phyloP scores from a whole-genome alignment of 202 grass and related monocot genomes.

The Setaria viridis region DNA sequence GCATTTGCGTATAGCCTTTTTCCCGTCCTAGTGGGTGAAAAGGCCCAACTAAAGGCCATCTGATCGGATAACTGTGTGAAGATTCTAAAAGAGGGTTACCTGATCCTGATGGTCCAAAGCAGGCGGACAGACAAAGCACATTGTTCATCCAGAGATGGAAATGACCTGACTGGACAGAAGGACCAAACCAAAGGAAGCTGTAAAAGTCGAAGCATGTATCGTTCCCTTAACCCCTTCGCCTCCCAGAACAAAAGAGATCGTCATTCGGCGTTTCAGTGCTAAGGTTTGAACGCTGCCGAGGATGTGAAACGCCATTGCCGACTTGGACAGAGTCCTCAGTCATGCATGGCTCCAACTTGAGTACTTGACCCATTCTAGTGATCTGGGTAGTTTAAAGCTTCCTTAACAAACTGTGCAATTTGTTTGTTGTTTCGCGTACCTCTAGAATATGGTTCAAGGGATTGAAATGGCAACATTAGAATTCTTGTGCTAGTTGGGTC shows the following conservation, averaged over 20 bases:
- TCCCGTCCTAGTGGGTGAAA: conserved; percentile 15
- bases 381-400: neutral
- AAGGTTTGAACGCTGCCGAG: conserved; percentile 12
- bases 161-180: conserved; percentile 23
- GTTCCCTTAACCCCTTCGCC: neutral
- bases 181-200: conserved; percentile 22
- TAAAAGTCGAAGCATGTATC: conserved; percentile 36
- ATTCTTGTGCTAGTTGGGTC: neutral
- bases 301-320: conserved; percentile 8
- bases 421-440: neutral
- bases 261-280: conserved; percentile 51
- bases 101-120: conserved; percentile 42
- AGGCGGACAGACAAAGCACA: conserved; percentile 24
- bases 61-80: conserved; percentile 53
- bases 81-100: conserved; percentile 45
- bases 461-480: neutral
- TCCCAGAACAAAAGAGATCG: conserved; percentile 4
- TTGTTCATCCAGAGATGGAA: conserved; percentile 51
- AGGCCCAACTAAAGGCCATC: conserved; percentile 39
- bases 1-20: conserved; percentile 26
- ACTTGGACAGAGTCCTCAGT: conserved; percentile 22
- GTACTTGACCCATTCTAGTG: conserved; percentile 1
- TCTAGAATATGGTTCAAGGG: neutral
- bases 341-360: neutral
- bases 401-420: neutral